These are phyloP conservation scores for Kondoa subrosea DNA, from an alignment of 768 basidiomycete species.

Conservation along the genomic window DNA sequence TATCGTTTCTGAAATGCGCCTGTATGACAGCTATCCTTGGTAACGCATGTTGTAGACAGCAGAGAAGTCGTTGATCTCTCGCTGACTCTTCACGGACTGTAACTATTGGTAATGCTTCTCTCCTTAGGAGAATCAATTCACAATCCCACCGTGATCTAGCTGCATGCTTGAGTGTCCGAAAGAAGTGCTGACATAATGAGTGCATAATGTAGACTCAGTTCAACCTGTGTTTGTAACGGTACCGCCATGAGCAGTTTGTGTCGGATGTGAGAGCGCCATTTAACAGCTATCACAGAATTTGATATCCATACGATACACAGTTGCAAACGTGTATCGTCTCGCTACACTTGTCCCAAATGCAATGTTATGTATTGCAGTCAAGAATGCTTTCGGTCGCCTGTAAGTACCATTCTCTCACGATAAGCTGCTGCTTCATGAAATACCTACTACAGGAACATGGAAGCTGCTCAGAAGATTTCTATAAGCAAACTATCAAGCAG, in stretches of 20 bases:
- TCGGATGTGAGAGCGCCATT: neutral
- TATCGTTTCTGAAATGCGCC: neutral
- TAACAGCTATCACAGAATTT: neutral
- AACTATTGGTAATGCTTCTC: too few relatives aligned
- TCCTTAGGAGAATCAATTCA: too few relatives aligned
- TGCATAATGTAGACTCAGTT: too few relatives aligned
- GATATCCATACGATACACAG: slow-evolving; percentile 32
- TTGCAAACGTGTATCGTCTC: slow-evolving; percentile 56
- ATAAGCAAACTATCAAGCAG: neutral
- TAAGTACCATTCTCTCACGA: neutral
- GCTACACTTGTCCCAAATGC: slow-evolving; percentile 67
- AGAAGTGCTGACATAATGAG: too few relatives aligned
- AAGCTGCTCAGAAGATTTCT: slow-evolving; percentile 5
- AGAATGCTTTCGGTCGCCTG: slow-evolving; percentile 58
- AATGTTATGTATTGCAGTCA: slow-evolving; percentile 67
- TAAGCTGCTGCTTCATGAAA: slow-evolving; percentile 31
- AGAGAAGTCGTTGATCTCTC: neutral
- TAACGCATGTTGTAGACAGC: neutral
- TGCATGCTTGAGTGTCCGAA: too few relatives aligned
- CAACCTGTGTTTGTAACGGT: too few relatives aligned
- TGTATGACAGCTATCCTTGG: neutral
- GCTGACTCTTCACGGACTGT: too few relatives aligned
- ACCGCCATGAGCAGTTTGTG: too few relatives aligned
- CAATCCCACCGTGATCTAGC: too few relatives aligned
- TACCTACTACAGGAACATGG: neutral